These are phyloP conservation scores for Eragrostis nindensis DNA, from an alignment of 176 grass and related monocot species.

Conservation along the genomic window DNA sequence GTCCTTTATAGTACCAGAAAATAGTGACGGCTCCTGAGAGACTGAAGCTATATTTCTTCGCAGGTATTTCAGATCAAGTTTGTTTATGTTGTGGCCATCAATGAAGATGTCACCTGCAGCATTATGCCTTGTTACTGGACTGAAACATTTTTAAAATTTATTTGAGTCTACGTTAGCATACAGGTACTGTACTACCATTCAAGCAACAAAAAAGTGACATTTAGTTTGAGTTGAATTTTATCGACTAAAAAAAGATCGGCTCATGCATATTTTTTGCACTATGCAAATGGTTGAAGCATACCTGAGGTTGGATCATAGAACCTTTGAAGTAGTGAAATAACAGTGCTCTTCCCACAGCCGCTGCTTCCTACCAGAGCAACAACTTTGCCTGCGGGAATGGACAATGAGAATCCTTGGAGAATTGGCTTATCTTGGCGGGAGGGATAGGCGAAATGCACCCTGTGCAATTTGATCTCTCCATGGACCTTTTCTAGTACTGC, in stretches of 20 bases:
- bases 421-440: constrained; percentile 45
- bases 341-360: constrained; percentile 63
- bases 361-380: constrained; percentile 62
- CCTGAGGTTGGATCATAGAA: constrained; percentile 59
- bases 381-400: constrained; percentile 34
- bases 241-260: not conserved
- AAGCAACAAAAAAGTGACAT: not conserved
- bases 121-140: constrained; percentile 10
- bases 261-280: constrained; percentile 23
- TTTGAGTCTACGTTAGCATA: constrained; percentile 4
- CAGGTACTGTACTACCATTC: not conserved
- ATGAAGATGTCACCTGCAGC: constrained; percentile 47
- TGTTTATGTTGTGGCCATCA: constrained; percentile 52
- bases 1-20: constrained; percentile 57
- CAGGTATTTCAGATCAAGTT: constrained; percentile 48
- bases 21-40: constrained; percentile 56
- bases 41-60: constrained; percentile 57
- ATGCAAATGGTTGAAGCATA: not conserved
- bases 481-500: constrained; percentile 38
- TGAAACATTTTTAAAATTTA: not conserved
- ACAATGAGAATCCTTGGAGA: constrained; percentile 50
- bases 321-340: constrained; percentile 56
- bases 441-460: constrained; percentile 63
- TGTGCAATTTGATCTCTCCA: constrained; percentile 45
- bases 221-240: constrained; percentile 1